A percentile compares a stretch with the other conserved stretches of the same genome.
phyloP scores from a whole-genome alignment of 2,329 filamentous ascomycete species.

The Aspergillus thermomutatus region DNA sequence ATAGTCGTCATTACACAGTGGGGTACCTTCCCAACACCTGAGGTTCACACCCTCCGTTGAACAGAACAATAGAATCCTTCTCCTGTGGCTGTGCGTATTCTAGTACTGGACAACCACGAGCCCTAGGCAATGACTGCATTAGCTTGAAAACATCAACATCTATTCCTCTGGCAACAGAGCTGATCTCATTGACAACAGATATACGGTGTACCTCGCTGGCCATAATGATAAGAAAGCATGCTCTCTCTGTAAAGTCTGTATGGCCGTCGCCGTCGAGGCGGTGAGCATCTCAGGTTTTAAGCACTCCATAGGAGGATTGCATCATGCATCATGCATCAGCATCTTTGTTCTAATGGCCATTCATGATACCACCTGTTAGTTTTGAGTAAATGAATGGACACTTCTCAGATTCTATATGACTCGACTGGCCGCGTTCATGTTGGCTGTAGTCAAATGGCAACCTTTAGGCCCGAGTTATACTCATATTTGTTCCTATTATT shows the following conservation, averaged over 20 bases:
- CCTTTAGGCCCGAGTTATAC: not conserved
- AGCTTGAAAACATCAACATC: not conserved
- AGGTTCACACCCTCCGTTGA: not conserved
- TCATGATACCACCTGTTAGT: not conserved
- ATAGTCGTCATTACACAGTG: not conserved
- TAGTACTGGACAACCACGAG: not conserved
- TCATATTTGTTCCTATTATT: not conserved
- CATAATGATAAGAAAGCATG: not conserved
- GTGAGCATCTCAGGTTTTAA: not conserved
- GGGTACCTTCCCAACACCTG: not conserved
- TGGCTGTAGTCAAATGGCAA: not conserved
- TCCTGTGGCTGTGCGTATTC: not conserved
- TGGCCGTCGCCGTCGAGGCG: not conserved
- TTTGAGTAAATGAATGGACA: not conserved
- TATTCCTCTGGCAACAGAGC: not conserved
- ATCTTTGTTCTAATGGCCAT: not conserved
- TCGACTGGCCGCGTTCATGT: not conserved
- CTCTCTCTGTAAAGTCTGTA: not conserved
- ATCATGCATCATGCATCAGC: not conserved
- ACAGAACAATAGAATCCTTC: not conserved
- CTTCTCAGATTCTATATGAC: not conserved
- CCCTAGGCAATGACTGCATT: not conserved
- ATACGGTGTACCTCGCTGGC: not conserved
- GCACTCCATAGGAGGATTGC: too few species aligned
- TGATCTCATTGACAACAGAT: not conserved